These are phyloP conservation scores for Mytilinidion resinicola DNA, from an alignment of 495 filamentous ascomycete genomes.

Conservation along the genomic window DNA sequence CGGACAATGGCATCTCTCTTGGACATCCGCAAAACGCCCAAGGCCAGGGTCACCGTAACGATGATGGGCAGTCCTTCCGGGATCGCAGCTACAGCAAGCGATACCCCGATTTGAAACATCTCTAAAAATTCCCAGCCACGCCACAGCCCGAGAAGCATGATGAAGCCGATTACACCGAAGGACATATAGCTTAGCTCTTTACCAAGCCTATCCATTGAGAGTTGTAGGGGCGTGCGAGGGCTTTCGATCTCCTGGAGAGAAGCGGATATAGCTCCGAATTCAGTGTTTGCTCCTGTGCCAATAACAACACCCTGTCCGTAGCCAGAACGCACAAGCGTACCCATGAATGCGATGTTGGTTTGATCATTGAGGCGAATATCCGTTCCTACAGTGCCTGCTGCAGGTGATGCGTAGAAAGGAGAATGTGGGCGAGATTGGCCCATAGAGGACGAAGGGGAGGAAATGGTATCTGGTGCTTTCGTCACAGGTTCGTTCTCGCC, in stretches of 20 bases:
- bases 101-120: constrained; percentile 97
- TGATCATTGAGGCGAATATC: constrained; percentile 61
- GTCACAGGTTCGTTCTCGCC: constrained; percentile 91
- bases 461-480: constrained; percentile 61
- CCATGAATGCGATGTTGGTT: constrained; percentile 95
- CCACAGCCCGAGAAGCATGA: constrained; percentile 79
- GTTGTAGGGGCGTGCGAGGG: constrained; percentile 84
- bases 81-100: constrained; percentile 92
- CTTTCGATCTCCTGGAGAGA: constrained; percentile 91
- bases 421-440: constrained; percentile 42
- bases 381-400: constrained; percentile 55
- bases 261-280: constrained; percentile 93
- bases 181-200: constrained; percentile 93
- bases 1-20: constrained; percentile 89
- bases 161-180: constrained; percentile 88
- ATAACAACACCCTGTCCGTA: constrained; percentile 94
- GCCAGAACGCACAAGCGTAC: constrained; percentile 91
- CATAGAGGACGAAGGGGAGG: not conserved
- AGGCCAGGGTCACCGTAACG: constrained; percentile 89
- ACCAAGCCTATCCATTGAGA: constrained; percentile 94
- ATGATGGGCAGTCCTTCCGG: constrained; percentile 97
- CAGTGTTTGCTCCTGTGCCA: constrained; percentile 82
- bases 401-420: constrained; percentile 55
- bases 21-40: constrained; percentile 94
- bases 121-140: constrained; percentile 86